Evolutionary conservation across 805 yeast genomes (phyloP), one percentile per base, ranked within the genome.

Genomic region (Metschnikowia shivogae): DNA sequence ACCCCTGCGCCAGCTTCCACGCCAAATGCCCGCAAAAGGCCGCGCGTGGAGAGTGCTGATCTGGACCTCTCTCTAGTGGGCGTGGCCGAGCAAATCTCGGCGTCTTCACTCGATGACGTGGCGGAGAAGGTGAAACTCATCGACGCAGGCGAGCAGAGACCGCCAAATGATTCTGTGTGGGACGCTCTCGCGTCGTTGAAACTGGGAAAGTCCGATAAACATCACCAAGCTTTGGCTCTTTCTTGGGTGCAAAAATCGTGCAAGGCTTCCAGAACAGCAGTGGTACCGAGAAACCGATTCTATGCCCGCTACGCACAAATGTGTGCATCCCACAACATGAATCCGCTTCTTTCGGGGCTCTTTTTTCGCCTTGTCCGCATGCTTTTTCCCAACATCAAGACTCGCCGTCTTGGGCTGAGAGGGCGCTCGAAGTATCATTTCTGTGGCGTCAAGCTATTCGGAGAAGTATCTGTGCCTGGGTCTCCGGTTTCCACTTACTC

Each of bases 361-460:
- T 78, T 88, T 57, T 96, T 95, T 4, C 54, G 56, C 28, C 52
- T 36, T 68, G 68, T 39, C 71, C 73, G 47, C 60, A 59, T 27
- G 60, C 56, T 52, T 50, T 62, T 47, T 50, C 93, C 95, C 0
- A 69, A 71, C 44, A 68, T 87, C 49, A 80, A 81, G 27, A 85
- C 93, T 0, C 75, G 95, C 51, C 73, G 97, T 43, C 68, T 89
- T 43, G 97, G 97, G 1, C 79, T 82, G 61, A 72, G 95, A 40
- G 90, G 90, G 2, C 85, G 83, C 57, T 81, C 92, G 17, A 84
- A 84, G 59, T 89, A 89, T 63, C 95, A 88, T 61, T 89, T 87
- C 58, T 85, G 92, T 63, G 95, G 95, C 3, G 72, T 89, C 42
- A 75, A 73, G 52, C 54, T 75, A 38, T 29, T 37, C 14, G 54